Conservation (phyloP, 2,329 filamentous ascomycete species). For the Dothiorella sarmentorum region DNA sequence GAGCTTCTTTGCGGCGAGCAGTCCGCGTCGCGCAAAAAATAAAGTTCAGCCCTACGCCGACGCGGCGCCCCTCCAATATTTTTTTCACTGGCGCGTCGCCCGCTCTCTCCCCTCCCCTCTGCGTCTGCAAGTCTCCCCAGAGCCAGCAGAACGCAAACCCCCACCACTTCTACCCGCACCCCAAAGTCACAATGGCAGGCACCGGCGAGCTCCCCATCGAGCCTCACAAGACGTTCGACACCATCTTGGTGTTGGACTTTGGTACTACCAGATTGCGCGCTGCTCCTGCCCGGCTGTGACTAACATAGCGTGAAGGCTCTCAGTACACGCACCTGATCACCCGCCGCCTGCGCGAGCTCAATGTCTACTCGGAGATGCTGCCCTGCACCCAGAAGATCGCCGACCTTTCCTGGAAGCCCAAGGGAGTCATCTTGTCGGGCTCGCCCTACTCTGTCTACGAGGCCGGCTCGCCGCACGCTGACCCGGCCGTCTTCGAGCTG, state of each 20-base stretch:
- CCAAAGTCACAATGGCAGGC: constrained; percentile 32
- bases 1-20: constrained; percentile 1
- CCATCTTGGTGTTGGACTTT: constrained; percentile 70
- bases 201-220: constrained; percentile 42
- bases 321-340: constrained; percentile 74
- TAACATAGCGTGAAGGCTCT: constrained; percentile 39
- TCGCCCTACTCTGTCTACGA: constrained; percentile 80
- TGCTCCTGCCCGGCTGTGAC: constrained; percentile 8
- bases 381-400: constrained; percentile 79
- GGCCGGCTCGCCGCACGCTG: constrained; percentile 70
- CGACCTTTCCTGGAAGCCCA: constrained; percentile 74
- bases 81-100: constrained; percentile 14
- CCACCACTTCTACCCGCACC: neutral
- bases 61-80: constrained; percentile 7
- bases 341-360: constrained; percentile 70
- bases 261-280: constrained; percentile 28
- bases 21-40: neutral
- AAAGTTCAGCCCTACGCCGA: constrained; percentile 15
- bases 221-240: constrained; percentile 56
- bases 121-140: constrained; percentile 18
- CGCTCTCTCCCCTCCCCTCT: constrained; percentile 6
- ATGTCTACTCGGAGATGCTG: constrained; percentile 83
- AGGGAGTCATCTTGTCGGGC: constrained; percentile 76
- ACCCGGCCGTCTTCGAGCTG: constrained; percentile 76
- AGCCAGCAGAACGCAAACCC: constrained; percentile 13